Evolutionary conservation across 352 stramenopile species (phyloP), one percentile per base, ranked within the genome.

Genomic region (Aphanomyces cochlioides): DNA sequence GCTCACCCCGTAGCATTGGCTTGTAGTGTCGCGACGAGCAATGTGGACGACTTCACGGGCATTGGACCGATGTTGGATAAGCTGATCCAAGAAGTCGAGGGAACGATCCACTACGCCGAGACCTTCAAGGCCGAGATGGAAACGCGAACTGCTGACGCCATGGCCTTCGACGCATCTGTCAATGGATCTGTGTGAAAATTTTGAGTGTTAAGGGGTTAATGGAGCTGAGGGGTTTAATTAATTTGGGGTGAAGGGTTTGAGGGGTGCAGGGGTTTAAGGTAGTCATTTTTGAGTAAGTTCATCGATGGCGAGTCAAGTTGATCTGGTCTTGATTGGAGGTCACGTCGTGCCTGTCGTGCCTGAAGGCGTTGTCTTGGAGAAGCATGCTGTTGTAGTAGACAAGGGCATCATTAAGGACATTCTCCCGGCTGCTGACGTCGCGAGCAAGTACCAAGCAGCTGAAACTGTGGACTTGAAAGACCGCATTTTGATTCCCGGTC

Each of bases 271-370:
- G 28, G 28, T 28, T 28, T 28, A 28, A 28, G 28, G n/a, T n/a
- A n/a, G n/a, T n/a, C n/a, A n/a, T n/a, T n/a, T n/a, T n/a, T n/a
- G n/a, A n/a, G n/a, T n/a, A n/a, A 28, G 28, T 28, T 28, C 28
- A 28, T 28, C 28, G 28, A n/a, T 37, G 17, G 54, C 19, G 17
- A 37, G 17, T 28, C 19, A 61, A 40, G 82, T 86, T 48, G 83
- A 93, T 68, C 78, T 93, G 59, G 74, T 96, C 61, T 79, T 97
- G 67, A 85, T 82, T 69, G 89, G 88, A 15, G 75, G 75, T 17
- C 80, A 92, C 68, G 76, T 97, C 28, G 79, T 97, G 43, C 90
- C 90, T 54, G 85, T 97, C 7, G 78, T 93, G 13, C 86, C 87
- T 4, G 75, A 80, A 47, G 74, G 90, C 61, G 81, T 80, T 47